Evolutionary conservation across 768 basidiomycete genomes (phyloP), one percentile per base, ranked within the genome.

Genomic region (Pleurotus citrinopileatus): DNA sequence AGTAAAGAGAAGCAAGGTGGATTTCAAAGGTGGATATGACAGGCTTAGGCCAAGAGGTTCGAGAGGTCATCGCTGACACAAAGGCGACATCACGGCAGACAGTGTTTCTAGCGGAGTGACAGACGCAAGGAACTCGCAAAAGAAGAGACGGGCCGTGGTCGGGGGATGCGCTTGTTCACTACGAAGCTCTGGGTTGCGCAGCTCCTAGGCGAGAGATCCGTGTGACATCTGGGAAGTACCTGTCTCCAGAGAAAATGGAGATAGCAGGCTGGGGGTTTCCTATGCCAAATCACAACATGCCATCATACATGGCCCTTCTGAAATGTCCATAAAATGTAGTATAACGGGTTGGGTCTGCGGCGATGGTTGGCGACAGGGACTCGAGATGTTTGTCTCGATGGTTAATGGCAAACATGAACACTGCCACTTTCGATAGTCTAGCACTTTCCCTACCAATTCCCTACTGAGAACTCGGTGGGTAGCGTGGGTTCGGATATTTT

Each of bases 141-240:
- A 20, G 10, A n/a, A 34, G 32, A n/a, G 46, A 27, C 27, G 12
- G 48, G 20, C 20, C 22, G 29, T 20, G 34, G 19, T 34, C 23
- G 32, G 20, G 7, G 17, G 9, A 32, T 51, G 17, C n/a, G 12
- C 12, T 2, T 6, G 12, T 29, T 12, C 19, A 34, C 15, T 22
- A 19, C 19, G 19, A 17, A 23, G 34, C 34, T 15, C 2, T 23
- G n/a, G 17, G 25, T 12, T 36, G 48, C 32, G 34, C 32, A 51
- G 48, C 20, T 36, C 48, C n/a, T 12, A 19, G 19, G 12, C 15
- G 20, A 32, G 29, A 37, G 48, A 36, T 7, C 34, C 48, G 48
- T 51, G 48, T 51, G 48, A 51, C 48, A 19, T 34, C 29, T 34
- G 15, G 23, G 34, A 29, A 29, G 27, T 27, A 36, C 19, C 48